Conservation (phyloP, 768 basidiomycete genomes). For the Strobilomyces confusus region DNA sequence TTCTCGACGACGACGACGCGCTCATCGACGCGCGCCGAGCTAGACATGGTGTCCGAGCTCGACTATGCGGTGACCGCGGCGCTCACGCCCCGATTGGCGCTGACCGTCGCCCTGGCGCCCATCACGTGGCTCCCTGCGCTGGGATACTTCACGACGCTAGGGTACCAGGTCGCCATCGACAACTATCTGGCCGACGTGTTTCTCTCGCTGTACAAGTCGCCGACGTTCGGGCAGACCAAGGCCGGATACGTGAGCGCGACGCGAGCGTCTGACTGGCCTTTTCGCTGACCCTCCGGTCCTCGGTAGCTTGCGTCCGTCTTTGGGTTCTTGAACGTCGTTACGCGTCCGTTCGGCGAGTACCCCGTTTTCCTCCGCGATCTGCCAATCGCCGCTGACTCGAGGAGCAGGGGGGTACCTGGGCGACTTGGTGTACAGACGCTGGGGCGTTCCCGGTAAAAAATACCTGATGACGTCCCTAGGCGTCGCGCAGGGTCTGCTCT, state of each 20-base stretch:
- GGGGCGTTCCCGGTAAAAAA: slow-evolving; percentile 6
- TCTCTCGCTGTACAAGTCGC: background rate
- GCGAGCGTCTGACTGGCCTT: background rate
- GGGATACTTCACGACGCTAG: slow-evolving; percentile 1
- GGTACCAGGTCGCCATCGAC: background rate
- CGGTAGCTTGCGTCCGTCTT: background rate
- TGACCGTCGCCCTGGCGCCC: background rate
- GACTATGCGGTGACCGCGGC: background rate
- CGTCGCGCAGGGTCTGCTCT: background rate
- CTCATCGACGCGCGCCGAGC: background rate
- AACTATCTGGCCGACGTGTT: background rate
- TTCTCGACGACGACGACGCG: too few species aligned
- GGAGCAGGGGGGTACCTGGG: slow-evolving; percentile 2
- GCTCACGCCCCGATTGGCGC: background rate
- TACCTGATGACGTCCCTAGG: background rate
- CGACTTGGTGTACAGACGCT: slow-evolving; percentile 2
- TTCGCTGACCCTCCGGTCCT: background rate
- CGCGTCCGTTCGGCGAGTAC: background rate
- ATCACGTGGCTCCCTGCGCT: slow-evolving; percentile 3
- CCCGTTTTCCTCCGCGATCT: background rate
- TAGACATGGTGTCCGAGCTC: slow-evolving; percentile 16
- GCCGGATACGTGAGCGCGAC: slow-evolving; percentile 3
- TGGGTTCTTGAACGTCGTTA: background rate
- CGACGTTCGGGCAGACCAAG: background rate
- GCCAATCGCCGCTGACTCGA: background rate